Conservation (phyloP, 805 yeast species). For the Teunomyces atbi region DNA sequence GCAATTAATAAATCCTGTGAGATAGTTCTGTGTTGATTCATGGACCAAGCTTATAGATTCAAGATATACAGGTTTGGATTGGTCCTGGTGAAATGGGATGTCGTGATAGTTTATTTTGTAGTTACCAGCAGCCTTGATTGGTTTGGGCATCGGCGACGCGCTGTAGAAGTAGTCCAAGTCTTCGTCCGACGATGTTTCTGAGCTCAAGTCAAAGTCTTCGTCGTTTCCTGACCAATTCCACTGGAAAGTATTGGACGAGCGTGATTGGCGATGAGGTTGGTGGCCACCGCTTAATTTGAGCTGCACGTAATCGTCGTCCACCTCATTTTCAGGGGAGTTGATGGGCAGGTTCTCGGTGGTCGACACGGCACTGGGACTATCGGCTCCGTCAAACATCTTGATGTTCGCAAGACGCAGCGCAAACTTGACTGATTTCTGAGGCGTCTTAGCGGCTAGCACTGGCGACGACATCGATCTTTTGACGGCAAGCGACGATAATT, state of each 20-base stretch:
- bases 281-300: not conserved
- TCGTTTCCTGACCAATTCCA: slow-evolving; percentile 20
- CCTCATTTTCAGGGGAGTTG: slow-evolving; percentile 25
- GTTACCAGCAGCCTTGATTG: slow-evolving; percentile 7
- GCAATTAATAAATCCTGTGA: slow-evolving; percentile 28
- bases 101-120: slow-evolving; percentile 14
- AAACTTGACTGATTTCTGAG: slow-evolving; percentile 57
- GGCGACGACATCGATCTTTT: slow-evolving; percentile 27
- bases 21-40: slow-evolving; percentile 6
- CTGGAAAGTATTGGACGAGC: slow-evolving; percentile 23
- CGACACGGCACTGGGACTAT: slow-evolving; percentile 64
- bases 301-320: slow-evolving; percentile 4
- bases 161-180: slow-evolving; percentile 10
- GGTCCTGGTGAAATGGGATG: slow-evolving; percentile 12
- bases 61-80: slow-evolving; percentile 26
- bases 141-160: slow-evolving; percentile 2
- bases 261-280: not conserved
- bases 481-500: slow-evolving; percentile 18
- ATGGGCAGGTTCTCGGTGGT: slow-evolving; percentile 50
- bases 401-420: slow-evolving; percentile 60
- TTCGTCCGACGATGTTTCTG: slow-evolving; percentile 23
- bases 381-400: slow-evolving; percentile 60
- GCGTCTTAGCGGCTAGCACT: slow-evolving; percentile 12
- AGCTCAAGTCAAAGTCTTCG: slow-evolving; percentile 17
- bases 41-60: slow-evolving; percentile 33